Evolutionary conservation across 2,329 filamentous ascomycete genomes (phyloP).

Genomic region (Penicillium sp.): DNA sequence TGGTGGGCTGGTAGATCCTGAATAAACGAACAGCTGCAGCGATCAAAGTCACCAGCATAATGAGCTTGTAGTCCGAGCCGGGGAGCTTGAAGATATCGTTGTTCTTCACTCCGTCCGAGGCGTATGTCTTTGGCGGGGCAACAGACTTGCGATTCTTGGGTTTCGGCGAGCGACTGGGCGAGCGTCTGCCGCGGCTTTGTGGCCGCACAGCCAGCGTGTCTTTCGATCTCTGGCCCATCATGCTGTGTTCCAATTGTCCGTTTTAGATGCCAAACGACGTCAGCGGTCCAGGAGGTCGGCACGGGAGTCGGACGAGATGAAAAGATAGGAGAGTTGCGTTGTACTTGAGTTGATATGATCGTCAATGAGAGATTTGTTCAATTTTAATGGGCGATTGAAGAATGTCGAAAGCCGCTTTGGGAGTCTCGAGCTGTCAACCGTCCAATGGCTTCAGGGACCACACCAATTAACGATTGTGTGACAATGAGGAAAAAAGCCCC

Average conservation of each 20-base stretch:
- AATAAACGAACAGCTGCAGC: slow-evolving; percentile 81
- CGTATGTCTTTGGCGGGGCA: slow-evolving; percentile 40
- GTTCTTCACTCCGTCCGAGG: slow-evolving; percentile 62
- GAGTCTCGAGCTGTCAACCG: slow-evolving; percentile 18
- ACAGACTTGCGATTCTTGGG: slow-evolving; percentile 37
- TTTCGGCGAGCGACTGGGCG: slow-evolving; percentile 40
- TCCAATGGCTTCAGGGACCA: slow-evolving; percentile 15
- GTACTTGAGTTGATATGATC: neutral
- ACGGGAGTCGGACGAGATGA: slow-evolving; percentile 9
- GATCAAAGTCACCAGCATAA: slow-evolving; percentile 68
- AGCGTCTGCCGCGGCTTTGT: slow-evolving; percentile 34
- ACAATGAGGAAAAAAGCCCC: slow-evolving; percentile 32
- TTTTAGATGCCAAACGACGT: slow-evolving; percentile 10
- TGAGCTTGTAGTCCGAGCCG: slow-evolving; percentile 73
- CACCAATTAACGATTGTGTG: slow-evolving; percentile 38
- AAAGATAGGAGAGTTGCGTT: slow-evolving; percentile 2
- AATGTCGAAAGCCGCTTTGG: slow-evolving; percentile 13
- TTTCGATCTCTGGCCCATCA: slow-evolving; percentile 36
- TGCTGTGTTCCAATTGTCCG: slow-evolving; percentile 15
- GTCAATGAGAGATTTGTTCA: slow-evolving; percentile 1
- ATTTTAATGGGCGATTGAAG: slow-evolving; percentile 6
- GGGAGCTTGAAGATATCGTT: slow-evolving; percentile 90
- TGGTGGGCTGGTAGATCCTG: slow-evolving; percentile 91
- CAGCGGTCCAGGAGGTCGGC: slow-evolving; percentile 7
- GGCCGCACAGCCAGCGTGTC: slow-evolving; percentile 39